Percentiles rank a stretch among this genome's conserved stretches.
Evolutionary conservation across 495 filamentous ascomycete genomes (phyloP).

Genomic region (Aspergillus nanangensis): DNA sequence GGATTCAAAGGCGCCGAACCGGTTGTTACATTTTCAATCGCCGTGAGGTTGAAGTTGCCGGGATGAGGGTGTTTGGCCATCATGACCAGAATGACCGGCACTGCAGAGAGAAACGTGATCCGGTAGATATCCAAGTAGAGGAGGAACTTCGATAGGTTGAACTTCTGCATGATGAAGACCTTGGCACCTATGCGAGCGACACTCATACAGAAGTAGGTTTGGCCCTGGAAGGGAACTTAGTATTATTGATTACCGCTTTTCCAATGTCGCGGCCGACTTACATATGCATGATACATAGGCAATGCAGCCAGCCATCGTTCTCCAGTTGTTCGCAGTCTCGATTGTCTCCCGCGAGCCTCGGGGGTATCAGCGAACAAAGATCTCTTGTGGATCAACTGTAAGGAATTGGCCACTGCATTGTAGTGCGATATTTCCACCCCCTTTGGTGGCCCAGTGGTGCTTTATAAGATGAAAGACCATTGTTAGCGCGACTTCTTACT

Average conservation of each 20-base stretch:
- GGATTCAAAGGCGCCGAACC: neutral
- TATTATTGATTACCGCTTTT: neutral
- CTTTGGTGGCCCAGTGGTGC: neutral
- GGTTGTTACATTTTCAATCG: neutral
- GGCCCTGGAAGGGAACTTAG: too few relatives aligned
- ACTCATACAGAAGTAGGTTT: neutral
- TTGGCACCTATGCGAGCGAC: neutral
- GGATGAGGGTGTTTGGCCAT: neutral
- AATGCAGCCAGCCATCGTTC: neutral
- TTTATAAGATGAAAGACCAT: neutral
- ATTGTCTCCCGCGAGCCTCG: neutral
- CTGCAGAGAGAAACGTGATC: neutral
- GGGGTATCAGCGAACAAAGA: neutral
- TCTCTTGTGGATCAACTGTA: neutral
- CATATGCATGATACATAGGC: constrained; percentile 2
- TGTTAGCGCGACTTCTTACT: neutral
- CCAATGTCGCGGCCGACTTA: neutral
- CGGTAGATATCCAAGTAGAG: neutral
- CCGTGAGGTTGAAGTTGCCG: neutral
- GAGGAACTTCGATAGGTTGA: neutral
- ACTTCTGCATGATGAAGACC: neutral
- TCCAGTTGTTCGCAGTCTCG: neutral
- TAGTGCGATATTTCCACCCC: constrained; percentile 1
- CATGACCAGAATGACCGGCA: neutral
- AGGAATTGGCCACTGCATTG: neutral